Evolutionary conservation across 2,329 filamentous ascomycete species (phyloP), one percentile per base, ranked within the genome.

Genomic region (Venturia aucupariae): DNA sequence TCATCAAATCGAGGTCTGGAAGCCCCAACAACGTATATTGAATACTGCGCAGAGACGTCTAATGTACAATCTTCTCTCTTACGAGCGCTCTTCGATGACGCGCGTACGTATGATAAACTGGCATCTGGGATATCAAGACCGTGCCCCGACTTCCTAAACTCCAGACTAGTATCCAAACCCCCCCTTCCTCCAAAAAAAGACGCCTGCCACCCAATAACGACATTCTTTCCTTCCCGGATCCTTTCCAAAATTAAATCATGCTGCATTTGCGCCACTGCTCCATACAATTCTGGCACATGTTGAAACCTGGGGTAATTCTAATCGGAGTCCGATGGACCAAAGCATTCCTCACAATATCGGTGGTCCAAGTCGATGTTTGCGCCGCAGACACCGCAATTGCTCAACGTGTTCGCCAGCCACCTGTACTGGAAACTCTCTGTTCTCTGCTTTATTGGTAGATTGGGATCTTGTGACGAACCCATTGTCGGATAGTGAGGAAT

Each of bases 121-220:
- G 30, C 30, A 57, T 57, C 51, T 57, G 51, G 51, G 51, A 57
- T 57, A 57, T 57, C 51, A 57, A 57, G 5, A 35, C 51, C 27
- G 35, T 19, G 19, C 17, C 51, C 51, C 27, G 51, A n/a, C 24
- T 10, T 27, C 27, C 46, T 22, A n/a, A 57, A 57, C 51, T 57
- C 51, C 48, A 19, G 15, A 57, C 27, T 30, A 15, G 35, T 17
- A 57, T 35, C 51, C 15, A 15, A n/a, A n/a, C n/a, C n/a, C n/a
- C n/a, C n/a, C n/a, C n/a, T n/a, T n/a, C n/a, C n/a, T 30, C 51
- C 17, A 35, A 35, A 19, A 22, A 32, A 15, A 32, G 27, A 57
- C 51, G 30, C 51, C 51, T 35, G 15, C 30, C 51, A n/a, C 51
- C 51, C 51, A 8, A 15, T 19, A 22, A n/a, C 15, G 27, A 57